A percentile compares a stretch with the other conserved stretches of the same genome.
Evolutionary conservation across 192 early-diverging fungal genomes (phyloP).

Genomic region (Coemansia sp.): DNA sequence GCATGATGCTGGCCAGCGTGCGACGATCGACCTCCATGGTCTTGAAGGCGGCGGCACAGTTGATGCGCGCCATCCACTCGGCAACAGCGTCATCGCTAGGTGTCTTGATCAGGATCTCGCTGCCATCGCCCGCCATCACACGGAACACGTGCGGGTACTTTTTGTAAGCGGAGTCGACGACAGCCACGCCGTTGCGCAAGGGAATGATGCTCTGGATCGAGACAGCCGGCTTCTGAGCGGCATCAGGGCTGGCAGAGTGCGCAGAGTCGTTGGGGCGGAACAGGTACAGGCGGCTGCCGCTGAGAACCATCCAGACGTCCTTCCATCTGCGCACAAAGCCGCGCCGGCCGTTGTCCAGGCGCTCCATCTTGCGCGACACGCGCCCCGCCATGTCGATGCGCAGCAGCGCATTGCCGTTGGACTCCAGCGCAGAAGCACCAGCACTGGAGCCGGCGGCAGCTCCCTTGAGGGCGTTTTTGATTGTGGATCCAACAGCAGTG

Average conservation of each 20-base stretch:
- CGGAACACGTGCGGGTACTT: slow-evolving; percentile 84
- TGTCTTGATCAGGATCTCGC: slow-evolving; percentile 72
- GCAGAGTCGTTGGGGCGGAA: slow-evolving; percentile 59
- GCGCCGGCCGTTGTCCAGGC: slow-evolving; percentile 64
- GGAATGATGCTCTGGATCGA: slow-evolving; percentile 57
- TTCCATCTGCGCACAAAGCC: slow-evolving; percentile 69
- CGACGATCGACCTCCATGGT: slow-evolving; percentile 54
- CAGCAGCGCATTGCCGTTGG: slow-evolving; percentile 27
- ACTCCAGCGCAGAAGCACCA: neutral
- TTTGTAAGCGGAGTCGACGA: slow-evolving; percentile 67
- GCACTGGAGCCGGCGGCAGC: slow-evolving; percentile 2
- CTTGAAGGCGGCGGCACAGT: slow-evolving; percentile 77
- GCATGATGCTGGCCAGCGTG: neutral
- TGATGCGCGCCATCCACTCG: slow-evolving; percentile 80
- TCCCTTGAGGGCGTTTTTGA: neutral
- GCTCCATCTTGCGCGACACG: slow-evolving; percentile 72
- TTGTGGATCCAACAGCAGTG: neutral
- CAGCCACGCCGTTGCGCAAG: slow-evolving; percentile 64
- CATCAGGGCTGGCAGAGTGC: slow-evolving; percentile 28
- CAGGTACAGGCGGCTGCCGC: slow-evolving; percentile 75
- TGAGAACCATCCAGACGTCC: slow-evolving; percentile 72
- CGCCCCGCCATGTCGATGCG: slow-evolving; percentile 69
- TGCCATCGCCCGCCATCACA: slow-evolving; percentile 65
- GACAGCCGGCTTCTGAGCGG: slow-evolving; percentile 18
- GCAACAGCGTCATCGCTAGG: slow-evolving; percentile 68